Evolutionary conservation across 2,329 filamentous ascomycete genomes (phyloP), one percentile per base, ranked within the genome.

Genomic region (Zymoseptoria pseudotritici): DNA sequence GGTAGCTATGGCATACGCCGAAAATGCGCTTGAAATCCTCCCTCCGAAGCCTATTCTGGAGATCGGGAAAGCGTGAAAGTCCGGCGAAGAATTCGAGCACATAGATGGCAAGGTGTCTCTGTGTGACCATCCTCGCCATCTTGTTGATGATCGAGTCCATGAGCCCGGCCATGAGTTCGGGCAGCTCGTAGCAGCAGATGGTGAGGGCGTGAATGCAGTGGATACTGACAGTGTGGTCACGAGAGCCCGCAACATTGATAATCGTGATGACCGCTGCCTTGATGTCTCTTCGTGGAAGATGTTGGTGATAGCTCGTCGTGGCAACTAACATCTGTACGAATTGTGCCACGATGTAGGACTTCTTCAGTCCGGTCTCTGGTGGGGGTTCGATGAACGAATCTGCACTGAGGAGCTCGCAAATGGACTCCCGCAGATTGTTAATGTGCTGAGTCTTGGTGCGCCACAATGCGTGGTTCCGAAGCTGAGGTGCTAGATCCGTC

Each of bases 81-180:
- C 91, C 88, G 9, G 90, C 89, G n/a, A 99, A 79, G 70, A 99
- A 97, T 71, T 99, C 94, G 55, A 99, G 80, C 62, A 99, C 96
- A 71, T 99, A 94, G 62, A 97, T 88, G 9, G 93, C 91, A 42
- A 97, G 88, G 59, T 92, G 86, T 6, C 91, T 87, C 69, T 96
- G 92, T 0, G 94, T 97, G 69, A 99, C 96, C 69, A 97, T 95
- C 67, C 92, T 90, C 1, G 92, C 88, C 90, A 99, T 96, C 72
- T 91, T 93, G 69, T 92, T 89, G 58, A 99, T 80, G 66, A 97
- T 90, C 53, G 86, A 88, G 53, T 93, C 89, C 61, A 97, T 80
- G 20, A 86, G 88, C 71, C 93, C 96, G 71, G 88, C 90, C 56
- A 92, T 89, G 11, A 93, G 93, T 19, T 89, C 82, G 2, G 94